Evolutionary conservation across 805 yeast species (phyloP), one percentile per base, ranked within the genome.

Genomic region (Candida tallmaniae): DNA sequence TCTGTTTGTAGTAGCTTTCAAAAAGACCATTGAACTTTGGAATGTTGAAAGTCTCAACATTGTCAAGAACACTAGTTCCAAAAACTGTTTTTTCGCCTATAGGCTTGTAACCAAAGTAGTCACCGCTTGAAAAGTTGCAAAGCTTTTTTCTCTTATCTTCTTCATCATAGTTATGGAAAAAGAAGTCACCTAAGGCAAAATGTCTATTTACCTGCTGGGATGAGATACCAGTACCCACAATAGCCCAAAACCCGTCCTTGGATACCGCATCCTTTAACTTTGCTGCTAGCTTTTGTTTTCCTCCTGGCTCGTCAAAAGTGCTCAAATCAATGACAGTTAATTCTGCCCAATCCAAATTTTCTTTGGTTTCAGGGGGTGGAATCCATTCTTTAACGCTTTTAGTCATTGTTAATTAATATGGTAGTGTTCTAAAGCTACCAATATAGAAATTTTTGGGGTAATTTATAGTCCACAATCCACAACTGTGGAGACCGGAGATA

Each of bases 211-310:
- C 48, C 27, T 54, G 54, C 17, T 49, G 50, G 28, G 53, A 50
- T 8, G 47, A 27, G 4, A 57, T 42, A 1, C 60, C 63, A 24
- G 44, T 45, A 24, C 50, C 50, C 9, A 43, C 37, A 4, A 58
- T 51, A 2, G 59, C 57, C 54, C 57, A 59, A 38, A 58, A 59
- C 6, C 65, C 65, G 24, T 57, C 60, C 15, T 51, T 44, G 9
- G 50, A 46, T 23, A 54, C 52, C 1, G 62, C 63, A 4, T 36
- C 27, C 31, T 51, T 42, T 23, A 58, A 45, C 15, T 56, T 50
- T 19, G 46, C 36, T 2, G 62, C 65, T 11, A 59, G 44, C 26
- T 51, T 34, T 11, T 45, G 38, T 34, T 54, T 57, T 7, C 56
- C 57, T 2, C 47, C 54, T 3, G 54, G 51, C 15, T 42, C 41